Evolutionary conservation across 2,329 filamentous ascomycete genomes (phyloP).

Genomic region (Leptographium radiaticola): DNA sequence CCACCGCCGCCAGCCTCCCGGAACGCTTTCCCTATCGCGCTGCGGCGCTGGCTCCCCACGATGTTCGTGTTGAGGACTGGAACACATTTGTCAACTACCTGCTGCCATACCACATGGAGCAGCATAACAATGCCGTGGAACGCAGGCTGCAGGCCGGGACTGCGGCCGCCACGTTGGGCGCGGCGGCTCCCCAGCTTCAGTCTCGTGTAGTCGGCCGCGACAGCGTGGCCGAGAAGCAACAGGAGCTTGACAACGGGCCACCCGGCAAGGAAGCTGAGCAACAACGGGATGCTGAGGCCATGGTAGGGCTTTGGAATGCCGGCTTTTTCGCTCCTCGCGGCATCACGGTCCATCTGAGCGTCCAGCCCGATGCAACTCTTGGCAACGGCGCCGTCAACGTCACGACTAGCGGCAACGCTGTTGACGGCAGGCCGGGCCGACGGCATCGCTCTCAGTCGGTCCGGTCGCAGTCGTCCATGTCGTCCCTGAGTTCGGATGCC

Average conservation of each 20-base stretch:
- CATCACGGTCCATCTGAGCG: slow-evolving; percentile 23
- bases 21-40: slow-evolving; percentile 30
- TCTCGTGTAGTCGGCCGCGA: neutral
- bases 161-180: slow-evolving; percentile 7
- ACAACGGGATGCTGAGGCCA: slow-evolving; percentile 20
- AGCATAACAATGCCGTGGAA: slow-evolving; percentile 33
- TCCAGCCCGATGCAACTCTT: neutral
- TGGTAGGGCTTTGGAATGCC: slow-evolving; percentile 41
- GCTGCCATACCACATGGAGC: slow-evolving; percentile 32
- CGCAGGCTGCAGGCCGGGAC: slow-evolving; percentile 33
- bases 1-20: slow-evolving; percentile 20
- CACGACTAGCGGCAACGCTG: neutral
- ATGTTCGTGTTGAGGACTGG: slow-evolving; percentile 42
- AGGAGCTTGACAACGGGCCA: neutral
- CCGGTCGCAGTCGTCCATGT: neutral
- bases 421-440: slow-evolving; percentile 17
- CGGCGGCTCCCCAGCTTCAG: neutral
- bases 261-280: neutral
- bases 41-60: slow-evolving; percentile 23
- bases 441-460: neutral
- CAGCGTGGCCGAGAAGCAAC: neutral
- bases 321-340: slow-evolving; percentile 41
- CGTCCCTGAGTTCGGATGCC: neutral
- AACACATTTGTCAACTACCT: slow-evolving; percentile 44
- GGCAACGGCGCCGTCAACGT: slow-evolving; percentile 3